A percentile compares a stretch with the other conserved stretches of the same genome.
Conservation (phyloP, 2,329 filamentous ascomycete species). For the Colletotrichum horii region DNA sequence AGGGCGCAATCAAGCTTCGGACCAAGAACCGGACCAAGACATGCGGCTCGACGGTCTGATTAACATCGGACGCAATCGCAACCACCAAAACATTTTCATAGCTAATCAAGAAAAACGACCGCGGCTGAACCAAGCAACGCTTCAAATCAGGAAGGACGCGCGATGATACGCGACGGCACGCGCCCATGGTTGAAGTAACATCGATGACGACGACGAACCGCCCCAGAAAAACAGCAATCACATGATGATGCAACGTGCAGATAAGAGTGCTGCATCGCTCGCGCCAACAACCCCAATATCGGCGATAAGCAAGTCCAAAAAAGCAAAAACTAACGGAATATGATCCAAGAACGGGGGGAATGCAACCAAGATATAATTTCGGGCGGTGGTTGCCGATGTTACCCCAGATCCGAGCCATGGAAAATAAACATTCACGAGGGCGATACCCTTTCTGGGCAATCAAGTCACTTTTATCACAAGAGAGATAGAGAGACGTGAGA, state of each 20-base stretch:
- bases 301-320: not conserved
- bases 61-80: not conserved
- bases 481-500: not conserved
- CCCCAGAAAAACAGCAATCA: not conserved
- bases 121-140: not conserved
- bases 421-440: not conserved
- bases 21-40: not conserved
- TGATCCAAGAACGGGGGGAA: not conserved
- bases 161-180: not conserved
- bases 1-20: not conserved
- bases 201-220: not conserved
- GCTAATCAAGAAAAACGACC: not conserved
- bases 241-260: not conserved
- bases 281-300: not conserved
- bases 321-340: not conserved
- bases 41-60: not conserved
- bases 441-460: not conserved
- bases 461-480: not conserved
- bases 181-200: not conserved
- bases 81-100: not conserved
- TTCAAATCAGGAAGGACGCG: not conserved
- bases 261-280: not conserved
- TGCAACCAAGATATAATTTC: not conserved
- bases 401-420: not conserved
- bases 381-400: not conserved